A percentile compares a stretch with the other conserved stretches of the same genome.
These are phyloP conservation scores for Pholiota molesta DNA, from an alignment of 768 basidiomycete species.

Conservation along the genomic window DNA sequence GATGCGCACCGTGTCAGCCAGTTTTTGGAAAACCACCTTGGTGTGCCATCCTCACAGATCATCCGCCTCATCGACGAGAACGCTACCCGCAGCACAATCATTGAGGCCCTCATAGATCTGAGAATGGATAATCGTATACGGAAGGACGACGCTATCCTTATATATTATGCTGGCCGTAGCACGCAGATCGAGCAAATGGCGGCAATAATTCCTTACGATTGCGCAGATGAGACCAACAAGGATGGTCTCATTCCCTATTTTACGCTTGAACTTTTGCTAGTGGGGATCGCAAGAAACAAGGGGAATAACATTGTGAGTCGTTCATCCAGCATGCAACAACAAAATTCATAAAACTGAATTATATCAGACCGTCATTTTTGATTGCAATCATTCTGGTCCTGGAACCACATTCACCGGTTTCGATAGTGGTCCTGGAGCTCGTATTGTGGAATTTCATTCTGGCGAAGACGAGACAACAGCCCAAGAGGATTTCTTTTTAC, in stretches of 20 bases:
- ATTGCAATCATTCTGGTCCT: too few relatives aligned
- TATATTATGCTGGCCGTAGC: background rate
- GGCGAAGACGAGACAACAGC: background rate
- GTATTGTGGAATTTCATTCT: background rate
- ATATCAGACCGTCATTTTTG: too few relatives aligned
- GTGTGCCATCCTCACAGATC: background rate
- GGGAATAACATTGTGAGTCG: constrained; percentile 52
- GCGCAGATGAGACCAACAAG: too few relatives aligned
- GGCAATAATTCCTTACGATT: constrained; percentile 35
- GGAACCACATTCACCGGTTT: background rate
- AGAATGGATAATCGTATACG: background rate
- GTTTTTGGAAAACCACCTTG: background rate
- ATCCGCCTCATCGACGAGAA: background rate
- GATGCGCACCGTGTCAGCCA: background rate
- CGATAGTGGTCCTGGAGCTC: background rate
- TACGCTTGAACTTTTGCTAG: constrained; percentile 30
- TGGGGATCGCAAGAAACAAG: constrained; percentile 49
- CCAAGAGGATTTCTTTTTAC: too few relatives aligned
- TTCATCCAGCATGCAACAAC: background rate
- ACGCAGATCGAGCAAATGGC: background rate
- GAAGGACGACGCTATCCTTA: background rate
- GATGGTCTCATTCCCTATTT: background rate
- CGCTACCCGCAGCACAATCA: background rate
- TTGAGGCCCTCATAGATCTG: background rate
- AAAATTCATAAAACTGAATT: background rate